phyloP scores from a whole-genome alignment of 495 filamentous ascomycete species.

The Bacidia rubella region DNA sequence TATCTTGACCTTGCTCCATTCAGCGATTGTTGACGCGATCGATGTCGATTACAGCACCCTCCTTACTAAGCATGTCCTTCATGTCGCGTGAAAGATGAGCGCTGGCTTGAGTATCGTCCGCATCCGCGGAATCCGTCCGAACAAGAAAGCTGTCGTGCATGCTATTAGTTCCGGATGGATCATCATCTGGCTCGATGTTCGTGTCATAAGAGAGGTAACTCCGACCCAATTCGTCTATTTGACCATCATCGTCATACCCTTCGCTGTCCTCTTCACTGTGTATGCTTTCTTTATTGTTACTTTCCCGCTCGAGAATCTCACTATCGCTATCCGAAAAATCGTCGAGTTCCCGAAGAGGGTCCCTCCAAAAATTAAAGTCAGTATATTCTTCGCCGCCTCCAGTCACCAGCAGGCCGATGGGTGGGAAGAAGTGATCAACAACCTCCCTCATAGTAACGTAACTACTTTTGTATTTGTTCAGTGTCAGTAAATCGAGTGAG shows the following conservation, averaged over 20 bases:
- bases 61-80: too few relatives aligned
- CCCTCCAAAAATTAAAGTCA: slow-evolving; percentile 81
- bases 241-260: slow-evolving; percentile 30
- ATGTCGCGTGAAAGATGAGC: too few relatives aligned
- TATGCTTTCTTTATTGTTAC: slow-evolving; percentile 9
- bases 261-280: slow-evolving; percentile 26
- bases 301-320: slow-evolving; percentile 30
- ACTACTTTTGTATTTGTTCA: slow-evolving; percentile 92
- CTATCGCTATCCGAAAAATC: slow-evolving; percentile 69
- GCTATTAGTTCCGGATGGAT: slow-evolving; percentile 3
- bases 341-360: slow-evolving; percentile 56
- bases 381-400: slow-evolving; percentile 76
- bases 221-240: slow-evolving; percentile 38
- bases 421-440: slow-evolving; percentile 93
- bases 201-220: slow-evolving; percentile 47
- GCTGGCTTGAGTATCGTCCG: too few relatives aligned
- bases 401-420: slow-evolving; percentile 59
- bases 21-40: too few relatives aligned
- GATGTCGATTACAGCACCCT: too few relatives aligned
- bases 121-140: neutral
- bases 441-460: slow-evolving; percentile 95
- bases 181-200: slow-evolving; percentile 34
- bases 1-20: too few relatives aligned
- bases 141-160: slow-evolving; percentile 13
- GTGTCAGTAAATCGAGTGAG: slow-evolving; percentile 72